Base-by-base conservation (phyloP, 106 monocot genomes). In the Posidonia australis region DNA sequence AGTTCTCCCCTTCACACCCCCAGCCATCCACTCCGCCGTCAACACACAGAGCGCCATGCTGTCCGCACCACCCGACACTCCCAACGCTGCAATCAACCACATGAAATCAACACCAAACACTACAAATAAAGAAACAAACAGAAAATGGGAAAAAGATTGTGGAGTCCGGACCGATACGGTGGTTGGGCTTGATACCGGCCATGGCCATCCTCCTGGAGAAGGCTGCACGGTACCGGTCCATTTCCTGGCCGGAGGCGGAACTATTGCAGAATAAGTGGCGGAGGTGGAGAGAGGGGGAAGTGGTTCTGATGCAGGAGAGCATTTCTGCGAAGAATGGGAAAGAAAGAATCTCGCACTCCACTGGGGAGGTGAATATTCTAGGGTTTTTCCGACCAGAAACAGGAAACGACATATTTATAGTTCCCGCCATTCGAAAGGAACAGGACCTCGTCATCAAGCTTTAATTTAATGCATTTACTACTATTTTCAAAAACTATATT, bases 41-140 rank as follows among this genome's bases (percentile, higher is more conserved):
- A 98, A 61, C 44, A 82, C 77, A 44, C 98, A 98, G 28, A 98
- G 81, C 51, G 98, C 90, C 85, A 85, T 83, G 73, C 91, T 91
- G 67, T 98, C 98, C 9, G 98, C 85, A 5, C 98, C 98, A 19
- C 98, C 98, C 21, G 98, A 98, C 44, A 98, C 87, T 57, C 98
- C 98, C 49, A 98, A 17, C 32, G 91, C 98, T 98, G 70, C 51
- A 49, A 76, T 12, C 20, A 53, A 36, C 19, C 41, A 12, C 1
- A 22, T 10, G 58, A 58, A 55, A 17, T 28, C 24, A 18, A 24
- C 25, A 14, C 24, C 45, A 9, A 41, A 51, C 12, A n/a, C 44
- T n/a, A n/a, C 18, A 1, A 5, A 19, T 63, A 29, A 21, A 13
- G 26, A 7, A 18, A 30, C 1, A 16, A 32, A 0, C 21, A 31